Conservation (phyloP, 805 yeast species). For the Debaryomyces prosopidis region DNA sequence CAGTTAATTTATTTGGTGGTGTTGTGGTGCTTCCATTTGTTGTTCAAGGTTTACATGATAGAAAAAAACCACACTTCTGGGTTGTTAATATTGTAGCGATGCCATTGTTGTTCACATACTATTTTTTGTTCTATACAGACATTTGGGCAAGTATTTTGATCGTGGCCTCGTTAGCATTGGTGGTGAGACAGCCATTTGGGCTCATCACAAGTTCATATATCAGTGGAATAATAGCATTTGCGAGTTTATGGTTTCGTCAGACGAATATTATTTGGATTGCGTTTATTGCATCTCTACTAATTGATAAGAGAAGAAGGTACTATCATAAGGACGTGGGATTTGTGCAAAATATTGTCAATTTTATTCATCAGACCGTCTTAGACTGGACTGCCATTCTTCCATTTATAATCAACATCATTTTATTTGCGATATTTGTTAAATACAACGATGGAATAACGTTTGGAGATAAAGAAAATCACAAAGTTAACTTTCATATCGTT, state of each 20-base stretch:
- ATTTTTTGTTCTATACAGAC: constrained; percentile 85
- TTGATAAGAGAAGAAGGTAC: constrained; percentile 46
- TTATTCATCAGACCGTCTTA: constrained; percentile 7
- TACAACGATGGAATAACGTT: constrained; percentile 82
- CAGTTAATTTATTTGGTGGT: constrained; percentile 70
- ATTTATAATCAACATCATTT: constrained; percentile 48
- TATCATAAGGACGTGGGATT: constrained; percentile 9
- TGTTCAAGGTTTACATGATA: constrained; percentile 13
- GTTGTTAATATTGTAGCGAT: constrained; percentile 39
- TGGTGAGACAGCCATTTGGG: constrained; percentile 26
- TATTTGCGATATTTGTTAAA: constrained; percentile 59
- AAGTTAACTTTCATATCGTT: constrained; percentile 66
- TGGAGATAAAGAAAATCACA: constrained; percentile 90
- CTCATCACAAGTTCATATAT: constrained; percentile 21
- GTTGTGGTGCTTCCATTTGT: constrained; percentile 50
- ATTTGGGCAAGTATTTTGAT: constrained; percentile 84
- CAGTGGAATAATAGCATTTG: constrained; percentile 57
- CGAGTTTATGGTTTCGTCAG: constrained; percentile 79
- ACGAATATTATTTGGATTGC: constrained; percentile 89
- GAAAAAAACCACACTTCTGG: constrained; percentile 20
- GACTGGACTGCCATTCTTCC: constrained; percentile 43
- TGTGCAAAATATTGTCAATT: constrained; percentile 9
- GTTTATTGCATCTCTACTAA: constrained; percentile 53
- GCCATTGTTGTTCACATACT: constrained; percentile 75
- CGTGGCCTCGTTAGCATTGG: constrained; percentile 52